Percentiles rank a stretch among this genome's conserved stretches.
Evolutionary conservation across 192 early-diverging fungal genomes (phyloP).

Genomic region (Mortierella antarctica): DNA sequence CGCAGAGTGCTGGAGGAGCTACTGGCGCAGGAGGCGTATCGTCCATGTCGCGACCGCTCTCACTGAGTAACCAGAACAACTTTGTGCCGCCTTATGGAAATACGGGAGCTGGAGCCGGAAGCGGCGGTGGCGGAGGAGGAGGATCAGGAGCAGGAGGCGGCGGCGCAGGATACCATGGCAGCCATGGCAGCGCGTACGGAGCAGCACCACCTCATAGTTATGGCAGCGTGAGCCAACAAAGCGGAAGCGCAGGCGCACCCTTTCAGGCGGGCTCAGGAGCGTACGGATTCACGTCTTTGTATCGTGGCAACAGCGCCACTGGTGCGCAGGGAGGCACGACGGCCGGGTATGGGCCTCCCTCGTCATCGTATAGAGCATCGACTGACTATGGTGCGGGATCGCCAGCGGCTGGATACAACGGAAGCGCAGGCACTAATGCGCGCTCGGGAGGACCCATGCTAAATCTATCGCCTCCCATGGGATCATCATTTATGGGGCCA

Average conservation of each 20-base stretch:
- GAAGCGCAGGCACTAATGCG: not conserved
- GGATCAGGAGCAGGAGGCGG: not conserved
- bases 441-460: constrained; percentile 20
- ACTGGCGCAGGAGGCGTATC: not conserved
- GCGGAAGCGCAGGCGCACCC: constrained; percentile 41
- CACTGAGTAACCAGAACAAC: constrained; percentile 4
- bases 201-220: constrained; percentile 26
- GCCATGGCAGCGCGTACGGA: constrained; percentile 4
- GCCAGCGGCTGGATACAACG: not conserved
- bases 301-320: constrained; percentile 9
- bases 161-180: not conserved
- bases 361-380: constrained; percentile 3
- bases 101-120: not conserved
- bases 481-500: constrained; percentile 14
- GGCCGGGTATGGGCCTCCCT: constrained; percentile 4
- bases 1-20: constrained; percentile 17
- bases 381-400: constrained; percentile 3
- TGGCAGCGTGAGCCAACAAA: constrained; percentile 27
- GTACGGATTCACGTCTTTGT: constrained; percentile 28
- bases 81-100: constrained; percentile 11
- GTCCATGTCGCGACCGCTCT: constrained; percentile 9
- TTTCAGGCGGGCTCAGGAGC: constrained; percentile 34
- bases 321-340: not conserved
- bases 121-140: not conserved
- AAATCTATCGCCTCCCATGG: constrained; percentile 15